Base-by-base conservation (phyloP, 2,329 filamentous ascomycete genomes). In the Fusarium brachygibbosum region DNA sequence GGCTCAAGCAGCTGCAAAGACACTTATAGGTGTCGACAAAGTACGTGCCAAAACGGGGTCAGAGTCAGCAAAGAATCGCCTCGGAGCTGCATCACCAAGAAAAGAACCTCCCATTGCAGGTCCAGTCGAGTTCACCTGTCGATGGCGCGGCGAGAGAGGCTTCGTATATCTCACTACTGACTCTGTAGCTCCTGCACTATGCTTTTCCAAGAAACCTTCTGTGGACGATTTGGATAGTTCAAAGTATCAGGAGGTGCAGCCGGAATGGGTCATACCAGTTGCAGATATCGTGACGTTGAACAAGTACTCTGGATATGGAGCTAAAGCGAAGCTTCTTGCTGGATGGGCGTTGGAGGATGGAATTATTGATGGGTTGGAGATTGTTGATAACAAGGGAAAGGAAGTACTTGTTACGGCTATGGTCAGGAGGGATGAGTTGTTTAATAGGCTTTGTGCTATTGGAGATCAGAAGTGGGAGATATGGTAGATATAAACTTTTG, bases 391-490 rank as follows among this genome's bases (percentile, higher is more conserved):
- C 0, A 11, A 81, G 81, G 58, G 77, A 77, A 13, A 86, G 87
- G 1, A 77, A 29, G 86, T 83, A 57, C 84, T 86, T 50, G 75
- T 94, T 3, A 95, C 91, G 11, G 91, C 91, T 1, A 84, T 94
- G 79, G 85, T 87, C 23, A 78, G 91, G 68, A 79, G 92, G 44
- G 91, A 94, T 72, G 89, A 94, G 80, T 75, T 95, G 25, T 94
- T 94, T 73, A 94, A 94, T 79, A 86, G 92, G 11, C 76, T 94
- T 52, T 80, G 93, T 58, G 87, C 90, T 6, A 91, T 94, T 79
- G 90, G 91, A 4, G 85, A 86, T 25, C 91, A 94, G 82, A 92
- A 91, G 81, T 94, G 92, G 92, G 90, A 92, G 81, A 86, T 87
- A 66, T 92, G 88, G 54, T 70, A 59, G 29, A 28, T 6, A 9